Percentiles rank a stretch among this genome's conserved stretches.
phyloP scores from a whole-genome alignment of 2,329 filamentous ascomycete species.

The Ciborinia camelliae region DNA sequence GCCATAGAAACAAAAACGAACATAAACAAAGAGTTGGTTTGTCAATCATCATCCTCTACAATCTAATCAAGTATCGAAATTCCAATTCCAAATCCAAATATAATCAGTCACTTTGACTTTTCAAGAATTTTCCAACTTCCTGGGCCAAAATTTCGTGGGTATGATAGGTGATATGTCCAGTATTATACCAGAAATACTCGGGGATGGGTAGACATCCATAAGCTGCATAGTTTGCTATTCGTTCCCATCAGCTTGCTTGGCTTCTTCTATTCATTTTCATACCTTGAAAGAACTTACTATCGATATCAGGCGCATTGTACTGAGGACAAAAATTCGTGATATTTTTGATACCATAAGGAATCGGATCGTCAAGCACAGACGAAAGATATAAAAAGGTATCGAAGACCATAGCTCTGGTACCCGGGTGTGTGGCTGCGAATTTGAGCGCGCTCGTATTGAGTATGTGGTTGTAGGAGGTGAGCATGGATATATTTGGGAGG shows the following conservation, averaged over 20 bases:
- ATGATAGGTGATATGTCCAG: conserved; percentile 45
- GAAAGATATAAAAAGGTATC: conserved; percentile 45
- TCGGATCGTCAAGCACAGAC: conserved; percentile 43
- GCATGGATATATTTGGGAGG: conserved; percentile 46
- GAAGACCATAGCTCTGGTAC: conserved; percentile 43
- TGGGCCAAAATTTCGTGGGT: conserved; percentile 42
- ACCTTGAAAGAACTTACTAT: conserved; percentile 20
- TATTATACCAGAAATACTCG: conserved; percentile 49
- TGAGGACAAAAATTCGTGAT: conserved; percentile 45
- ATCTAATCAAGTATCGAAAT: no score
- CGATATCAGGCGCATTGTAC: conserved; percentile 47
- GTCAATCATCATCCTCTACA: no score
- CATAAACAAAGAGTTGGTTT: no score
- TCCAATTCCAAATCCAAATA: not conserved
- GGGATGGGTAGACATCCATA: conserved; percentile 46
- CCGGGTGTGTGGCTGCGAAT: conserved; percentile 31
- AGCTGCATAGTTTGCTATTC: conserved; percentile 39
- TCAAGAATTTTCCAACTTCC: conserved; percentile 29
- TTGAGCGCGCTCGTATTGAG: conserved; percentile 30
- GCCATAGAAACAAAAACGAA: not conserved
- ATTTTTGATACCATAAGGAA: conserved; percentile 44
- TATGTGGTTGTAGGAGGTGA: conserved; percentile 45
- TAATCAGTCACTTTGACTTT: not conserved
- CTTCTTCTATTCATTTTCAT: not conserved
- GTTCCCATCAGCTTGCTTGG: not conserved